Evolutionary conservation across 129 eudicot species (phyloP).

Genomic region (Chrysanthemum lavandulifolium): DNA sequence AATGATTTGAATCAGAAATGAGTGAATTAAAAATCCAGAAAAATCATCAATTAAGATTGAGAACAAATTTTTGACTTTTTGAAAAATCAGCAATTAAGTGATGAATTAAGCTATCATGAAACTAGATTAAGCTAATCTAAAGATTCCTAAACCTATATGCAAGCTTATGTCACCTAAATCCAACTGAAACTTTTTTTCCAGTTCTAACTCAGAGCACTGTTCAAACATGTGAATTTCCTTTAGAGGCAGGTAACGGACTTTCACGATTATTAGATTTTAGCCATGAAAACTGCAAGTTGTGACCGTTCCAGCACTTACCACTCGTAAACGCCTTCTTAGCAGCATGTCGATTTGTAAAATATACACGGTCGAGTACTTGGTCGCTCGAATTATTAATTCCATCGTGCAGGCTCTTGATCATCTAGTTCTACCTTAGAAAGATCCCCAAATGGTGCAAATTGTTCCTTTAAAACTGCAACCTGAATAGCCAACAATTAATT

Average conservation of each 20-base stretch:
- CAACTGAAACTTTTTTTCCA: no score
- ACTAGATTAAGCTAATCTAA: no score
- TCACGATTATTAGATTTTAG: conserved; percentile 43
- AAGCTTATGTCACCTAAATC: no score
- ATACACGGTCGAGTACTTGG: conserved; percentile 53
- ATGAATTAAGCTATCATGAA: no score
- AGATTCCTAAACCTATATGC: no score
- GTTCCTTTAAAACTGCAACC: conserved; percentile 82
- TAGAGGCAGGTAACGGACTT: conserved; percentile 44
- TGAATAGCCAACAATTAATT: conserved; percentile 20
- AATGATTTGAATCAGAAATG: no score
- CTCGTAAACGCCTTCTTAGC: conserved; percentile 78
- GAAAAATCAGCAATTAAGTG: no score
- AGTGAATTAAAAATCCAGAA: no score
- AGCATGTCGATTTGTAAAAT: conserved; percentile 63
- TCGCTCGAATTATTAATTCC: conserved; percentile 29
- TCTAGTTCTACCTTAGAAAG: conserved; percentile 67
- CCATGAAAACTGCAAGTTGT: conserved; percentile 78
- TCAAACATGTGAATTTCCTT: conserved; percentile 36
- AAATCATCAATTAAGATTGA: no score
- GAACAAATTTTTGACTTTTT: no score
- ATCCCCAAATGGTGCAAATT: conserved; percentile 74
- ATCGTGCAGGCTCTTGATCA: conserved; percentile 41
- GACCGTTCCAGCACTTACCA: conserved; percentile 84
- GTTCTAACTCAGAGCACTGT: no score